Percentiles rank a stretch among this genome's conserved stretches.
Evolutionary conservation across 345 rosid species (phyloP).

Genomic region (Cardamine resedifolia): DNA sequence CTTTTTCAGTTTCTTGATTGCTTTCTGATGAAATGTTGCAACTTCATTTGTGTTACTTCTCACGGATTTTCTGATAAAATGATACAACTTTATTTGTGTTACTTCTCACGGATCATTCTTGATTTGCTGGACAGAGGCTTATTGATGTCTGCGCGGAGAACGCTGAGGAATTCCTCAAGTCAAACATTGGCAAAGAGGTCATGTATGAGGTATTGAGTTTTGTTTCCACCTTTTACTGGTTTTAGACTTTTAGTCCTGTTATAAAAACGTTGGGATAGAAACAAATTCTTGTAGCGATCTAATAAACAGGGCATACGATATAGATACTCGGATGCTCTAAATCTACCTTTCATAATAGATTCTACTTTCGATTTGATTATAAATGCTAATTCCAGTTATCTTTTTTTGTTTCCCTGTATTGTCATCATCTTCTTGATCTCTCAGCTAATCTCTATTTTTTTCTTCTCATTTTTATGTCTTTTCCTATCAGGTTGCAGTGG

Average conservation of each 20-base stretch:
- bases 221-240: constrained; percentile 1
- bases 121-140: constrained; percentile 60
- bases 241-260: constrained; percentile 1
- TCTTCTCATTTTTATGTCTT: background rate
- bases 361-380: background rate
- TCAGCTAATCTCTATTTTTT: constrained; percentile 1
- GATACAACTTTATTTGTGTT: constrained; percentile 1
- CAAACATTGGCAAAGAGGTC: constrained; percentile 77
- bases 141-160: constrained; percentile 64
- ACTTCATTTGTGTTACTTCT: background rate
- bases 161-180: constrained; percentile 64
- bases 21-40: constrained; percentile 8
- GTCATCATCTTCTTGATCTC: background rate
- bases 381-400: background rate
- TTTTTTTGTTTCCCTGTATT: background rate
- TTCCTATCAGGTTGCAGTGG: constrained; percentile 58
- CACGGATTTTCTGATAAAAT: constrained; percentile 6
- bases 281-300: background rate
- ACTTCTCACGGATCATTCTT: constrained; percentile 18
- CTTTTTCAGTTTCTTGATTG: constrained; percentile 10
- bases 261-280: background rate
- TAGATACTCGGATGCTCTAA: background rate
- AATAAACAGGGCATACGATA: background rate
- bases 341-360: constrained; percentile 5
- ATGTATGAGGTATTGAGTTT: constrained; percentile 63